Evolutionary conservation across 106 monocot genomes (phyloP).

Genomic region (Posidonia australis): DNA sequence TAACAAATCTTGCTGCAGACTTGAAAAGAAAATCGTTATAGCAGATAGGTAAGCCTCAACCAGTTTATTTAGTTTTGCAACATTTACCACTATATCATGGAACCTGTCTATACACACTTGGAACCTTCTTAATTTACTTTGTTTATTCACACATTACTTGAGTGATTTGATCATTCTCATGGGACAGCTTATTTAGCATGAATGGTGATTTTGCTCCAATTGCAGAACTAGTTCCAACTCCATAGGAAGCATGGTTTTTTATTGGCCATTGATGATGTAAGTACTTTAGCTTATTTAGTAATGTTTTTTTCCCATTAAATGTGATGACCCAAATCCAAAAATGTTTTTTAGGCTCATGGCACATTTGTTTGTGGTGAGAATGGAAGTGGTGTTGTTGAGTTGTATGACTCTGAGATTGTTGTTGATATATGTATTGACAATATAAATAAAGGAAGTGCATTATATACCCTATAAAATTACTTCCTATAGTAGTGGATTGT

Average conservation of each 20-base stretch:
- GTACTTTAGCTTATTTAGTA: conserved; percentile 5
- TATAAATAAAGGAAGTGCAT: no score
- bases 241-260: not conserved
- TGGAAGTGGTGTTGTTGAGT: conserved; percentile 76
- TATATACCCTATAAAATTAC: no score
- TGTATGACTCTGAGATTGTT: conserved; percentile 61
- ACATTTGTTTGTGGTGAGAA: conserved; percentile 85
- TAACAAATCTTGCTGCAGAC: conserved; percentile 55
- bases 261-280: conserved; percentile 75
- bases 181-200: conserved; percentile 72
- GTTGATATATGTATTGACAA: conserved; percentile 88
- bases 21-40: conserved; percentile 76
- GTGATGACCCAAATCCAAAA: not conserved
- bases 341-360: conserved; percentile 64
- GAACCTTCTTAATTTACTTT: not conserved
- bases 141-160: not conserved
- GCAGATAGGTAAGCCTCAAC: conserved; percentile 59
- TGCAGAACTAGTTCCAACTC: not conserved
- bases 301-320: not conserved
- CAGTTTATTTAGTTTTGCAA: not conserved
- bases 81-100: not conserved
- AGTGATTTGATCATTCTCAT: conserved; percentile 1
- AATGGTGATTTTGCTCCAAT: conserved; percentile 1
- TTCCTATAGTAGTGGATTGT: no score
- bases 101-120: not conserved